phyloP scores from a whole-genome alignment of 2,329 filamentous ascomycete species.

The Emergomyces africanus region DNA sequence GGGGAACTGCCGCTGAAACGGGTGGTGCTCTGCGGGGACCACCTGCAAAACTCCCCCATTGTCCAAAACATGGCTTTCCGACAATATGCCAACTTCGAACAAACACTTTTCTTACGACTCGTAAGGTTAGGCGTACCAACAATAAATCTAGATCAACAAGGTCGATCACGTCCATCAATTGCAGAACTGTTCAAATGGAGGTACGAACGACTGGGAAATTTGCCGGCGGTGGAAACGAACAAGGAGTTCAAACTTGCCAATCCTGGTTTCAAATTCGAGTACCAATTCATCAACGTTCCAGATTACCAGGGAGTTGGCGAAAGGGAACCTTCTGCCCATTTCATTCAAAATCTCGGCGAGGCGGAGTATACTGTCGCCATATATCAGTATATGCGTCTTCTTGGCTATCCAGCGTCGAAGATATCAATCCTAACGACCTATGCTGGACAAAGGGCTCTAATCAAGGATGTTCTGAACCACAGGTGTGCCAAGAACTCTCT shows the following conservation, averaged over 20 bases:
- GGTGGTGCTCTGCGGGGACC: constrained; percentile 86
- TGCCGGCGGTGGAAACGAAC: constrained; percentile 57
- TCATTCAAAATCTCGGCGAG: constrained; percentile 91
- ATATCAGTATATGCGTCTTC: constrained; percentile 92
- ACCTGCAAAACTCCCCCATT: constrained; percentile 91
- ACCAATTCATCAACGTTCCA: constrained; percentile 90
- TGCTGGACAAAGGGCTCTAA: constrained; percentile 77
- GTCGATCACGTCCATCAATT: constrained; percentile 74
- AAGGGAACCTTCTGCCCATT: constrained; percentile 80
- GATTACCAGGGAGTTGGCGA: constrained; percentile 89
- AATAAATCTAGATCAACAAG: constrained; percentile 84
- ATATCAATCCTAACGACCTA: constrained; percentile 92
- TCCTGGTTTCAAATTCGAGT: constrained; percentile 83
- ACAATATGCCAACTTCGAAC: constrained; percentile 90
- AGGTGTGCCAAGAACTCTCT: constrained; percentile 71
- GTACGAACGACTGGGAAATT: constrained; percentile 65
- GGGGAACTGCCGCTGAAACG: constrained; percentile 68
- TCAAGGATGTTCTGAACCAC: constrained; percentile 73
- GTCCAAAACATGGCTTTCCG: constrained; percentile 91
- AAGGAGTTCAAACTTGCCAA: constrained; percentile 71
- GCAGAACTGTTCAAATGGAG: constrained; percentile 89
- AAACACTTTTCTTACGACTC: constrained; percentile 84
- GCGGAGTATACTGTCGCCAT: constrained; percentile 94
- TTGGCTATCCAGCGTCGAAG: constrained; percentile 73
- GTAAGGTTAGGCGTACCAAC: constrained; percentile 86